These are phyloP conservation scores for Nigrospora osmanthi DNA, from an alignment of 2,329 filamentous ascomycete genomes.

Conservation along the genomic window DNA sequence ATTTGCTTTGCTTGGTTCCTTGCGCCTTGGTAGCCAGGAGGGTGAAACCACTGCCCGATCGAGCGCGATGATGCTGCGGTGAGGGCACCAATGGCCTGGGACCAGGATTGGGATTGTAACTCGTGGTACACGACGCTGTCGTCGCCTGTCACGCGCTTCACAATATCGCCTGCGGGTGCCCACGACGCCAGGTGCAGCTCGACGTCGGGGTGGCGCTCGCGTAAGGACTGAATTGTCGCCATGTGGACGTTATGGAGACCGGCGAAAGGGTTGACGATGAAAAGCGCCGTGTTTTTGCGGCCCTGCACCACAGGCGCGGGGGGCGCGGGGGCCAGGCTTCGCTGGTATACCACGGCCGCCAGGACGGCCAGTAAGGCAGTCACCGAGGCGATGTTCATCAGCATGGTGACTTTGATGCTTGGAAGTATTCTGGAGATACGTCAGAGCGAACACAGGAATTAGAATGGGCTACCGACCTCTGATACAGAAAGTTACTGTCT, in stretches of 20 bases:
- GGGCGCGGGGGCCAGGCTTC: no score
- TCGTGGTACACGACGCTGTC: neutral
- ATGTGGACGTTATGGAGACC: neutral
- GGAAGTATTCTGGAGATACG: no score
- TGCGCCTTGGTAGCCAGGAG: neutral
- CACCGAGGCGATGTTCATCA: no score
- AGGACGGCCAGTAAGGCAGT: no score
- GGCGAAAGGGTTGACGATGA: neutral
- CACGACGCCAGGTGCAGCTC: neutral
- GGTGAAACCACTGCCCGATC: neutral
- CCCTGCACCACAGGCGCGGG: neutral
- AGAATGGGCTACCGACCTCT: no score
- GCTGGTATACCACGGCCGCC: no score
- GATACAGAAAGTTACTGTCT: no score
- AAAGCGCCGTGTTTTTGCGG: neutral
- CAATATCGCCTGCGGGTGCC: neutral
- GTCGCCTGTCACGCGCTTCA: neutral
- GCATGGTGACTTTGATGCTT: no score
- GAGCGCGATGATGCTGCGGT: neutral
- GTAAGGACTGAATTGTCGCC: neutral
- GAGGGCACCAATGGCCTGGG: neutral
- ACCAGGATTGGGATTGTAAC: neutral
- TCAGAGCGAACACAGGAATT: no score
- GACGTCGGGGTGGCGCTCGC: neutral
- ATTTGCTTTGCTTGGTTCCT: neutral